Base-by-base conservation (phyloP, 2,329 filamentous ascomycete genomes). In the Sclerotinia glacialis region DNA sequence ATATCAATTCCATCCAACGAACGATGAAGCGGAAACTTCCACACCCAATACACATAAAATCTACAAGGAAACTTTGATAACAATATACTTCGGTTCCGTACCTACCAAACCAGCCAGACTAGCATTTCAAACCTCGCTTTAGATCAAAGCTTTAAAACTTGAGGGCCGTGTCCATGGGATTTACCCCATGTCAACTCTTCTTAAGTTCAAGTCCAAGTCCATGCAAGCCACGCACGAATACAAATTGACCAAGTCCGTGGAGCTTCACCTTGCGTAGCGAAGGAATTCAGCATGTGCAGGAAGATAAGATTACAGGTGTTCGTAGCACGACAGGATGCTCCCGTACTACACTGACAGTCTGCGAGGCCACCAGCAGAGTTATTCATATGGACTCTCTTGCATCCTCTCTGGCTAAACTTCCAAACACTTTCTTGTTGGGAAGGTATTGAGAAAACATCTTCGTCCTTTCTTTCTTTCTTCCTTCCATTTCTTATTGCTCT, bases 251-350 rank as follows among this genome's bases (percentile, higher is more conserved):
- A 60, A n/a, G 53, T 18, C 26, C 56, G 56, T 60, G 56, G 34
- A 60, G 56, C 49, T 40, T 64, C 23, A 53, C 21, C 21, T 18
- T 18, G 21, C 26, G 49, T 56, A 34, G 50, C 61, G 8, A 58
- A 49, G 5, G 14, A 58, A 34, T 42, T 31, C 37, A 31, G 31
- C 14, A 58, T 40, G 31, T 49, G 62, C 31, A 18, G 40, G 49
- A 47, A 58, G 40, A 40, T 49, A 49, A 65, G 28, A 65, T 65
- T 65, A 56, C 40, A 42, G 54, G 59, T 37, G 53, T 14, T 56
- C 21, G 50, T 56, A 58, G 40, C 31, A 31, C 49, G 40, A 40
- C 37, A 34, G 46, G 26, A 55, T 61, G n/a, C 44, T 18, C 37
- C 31, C 16, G 44, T 49, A 26, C 31, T 49, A 26, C n/a, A 31